Conservation (phyloP, 1,139 yeast genomes). For the Protomyces lactucae-debilis region DNA sequence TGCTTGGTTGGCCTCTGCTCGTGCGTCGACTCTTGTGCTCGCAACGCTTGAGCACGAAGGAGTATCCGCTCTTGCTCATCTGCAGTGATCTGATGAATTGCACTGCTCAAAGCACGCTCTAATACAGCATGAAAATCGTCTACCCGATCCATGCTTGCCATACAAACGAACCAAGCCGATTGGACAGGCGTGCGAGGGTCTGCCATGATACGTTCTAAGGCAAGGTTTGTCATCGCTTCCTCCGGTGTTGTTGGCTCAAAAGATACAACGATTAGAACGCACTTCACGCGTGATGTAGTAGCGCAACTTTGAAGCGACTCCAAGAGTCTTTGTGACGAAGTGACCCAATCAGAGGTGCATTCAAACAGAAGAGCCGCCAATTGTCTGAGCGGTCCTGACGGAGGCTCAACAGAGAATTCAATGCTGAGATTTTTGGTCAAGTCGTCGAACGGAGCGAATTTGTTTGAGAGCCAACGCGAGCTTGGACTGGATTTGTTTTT, state of each 20-base stretch:
- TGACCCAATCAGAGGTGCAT: neutral
- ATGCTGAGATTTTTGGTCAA: neutral
- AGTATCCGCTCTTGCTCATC: neutral
- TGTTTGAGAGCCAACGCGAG: slow-evolving; percentile 3
- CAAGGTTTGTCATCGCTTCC: neutral
- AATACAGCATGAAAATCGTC: neutral
- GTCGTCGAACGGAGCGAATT: neutral
- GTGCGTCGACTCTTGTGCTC: neutral
- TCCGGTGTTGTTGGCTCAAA: neutral
- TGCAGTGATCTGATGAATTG: neutral
- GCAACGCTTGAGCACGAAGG: neutral
- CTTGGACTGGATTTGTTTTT: neutral
- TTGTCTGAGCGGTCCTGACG: neutral
- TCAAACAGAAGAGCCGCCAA: slow-evolving; percentile 8
- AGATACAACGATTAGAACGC: neutral
- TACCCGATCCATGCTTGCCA: slow-evolving; percentile 6
- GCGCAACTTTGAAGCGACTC: slow-evolving; percentile 3
- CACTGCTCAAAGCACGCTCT: neutral
- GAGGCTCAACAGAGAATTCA: neutral
- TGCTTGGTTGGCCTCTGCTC: neutral
- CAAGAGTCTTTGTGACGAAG: neutral
- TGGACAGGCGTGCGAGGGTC: slow-evolving; percentile 8
- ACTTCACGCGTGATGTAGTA: neutral
- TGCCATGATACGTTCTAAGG: neutral
- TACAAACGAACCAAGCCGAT: neutral